Evolutionary conservation across 169 alveolate genomes (phyloP).

Genomic region (Plasmodium cynomolgi): DNA sequence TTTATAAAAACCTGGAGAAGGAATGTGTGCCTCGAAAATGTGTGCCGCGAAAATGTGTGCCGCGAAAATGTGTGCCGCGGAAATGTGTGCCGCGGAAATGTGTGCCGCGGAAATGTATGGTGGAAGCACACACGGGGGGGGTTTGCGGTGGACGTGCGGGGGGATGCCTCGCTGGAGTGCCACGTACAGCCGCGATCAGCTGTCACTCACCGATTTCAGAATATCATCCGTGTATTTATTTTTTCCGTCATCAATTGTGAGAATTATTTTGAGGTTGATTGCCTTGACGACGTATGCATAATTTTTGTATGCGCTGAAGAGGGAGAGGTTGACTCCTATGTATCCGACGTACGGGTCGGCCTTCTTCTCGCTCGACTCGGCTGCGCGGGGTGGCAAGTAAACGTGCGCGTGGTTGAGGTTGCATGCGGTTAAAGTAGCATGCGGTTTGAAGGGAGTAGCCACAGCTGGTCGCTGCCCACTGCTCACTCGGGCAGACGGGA

Average conservation of each 20-base stretch:
- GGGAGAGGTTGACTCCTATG: slow-evolving; percentile 63
- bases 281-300: slow-evolving; percentile 41
- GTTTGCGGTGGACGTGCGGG: background rate
- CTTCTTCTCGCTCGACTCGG: slow-evolving; percentile 33
- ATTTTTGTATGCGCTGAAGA: slow-evolving; percentile 61
- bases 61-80: too few species aligned
- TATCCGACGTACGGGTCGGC: slow-evolving; percentile 55
- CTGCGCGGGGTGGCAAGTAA: background rate
- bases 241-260: slow-evolving; percentile 42
- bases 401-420: background rate
- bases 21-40: background rate
- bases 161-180: background rate
- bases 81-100: too few species aligned
- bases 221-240: slow-evolving; percentile 64
- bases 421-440: background rate
- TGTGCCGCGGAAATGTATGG: too few species aligned
- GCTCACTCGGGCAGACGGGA: background rate
- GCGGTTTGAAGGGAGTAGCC: background rate
- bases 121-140: too few species aligned
- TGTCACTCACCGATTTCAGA: slow-evolving; percentile 13
- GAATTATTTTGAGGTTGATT: slow-evolving; percentile 34
- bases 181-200: background rate
- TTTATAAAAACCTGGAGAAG: slow-evolving; percentile 19
- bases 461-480: too few species aligned
- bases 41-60: too few species aligned